These are phyloP conservation scores for Lasiosphaeria hispida DNA, from an alignment of 495 filamentous ascomycete genomes.

Conservation along the genomic window DNA sequence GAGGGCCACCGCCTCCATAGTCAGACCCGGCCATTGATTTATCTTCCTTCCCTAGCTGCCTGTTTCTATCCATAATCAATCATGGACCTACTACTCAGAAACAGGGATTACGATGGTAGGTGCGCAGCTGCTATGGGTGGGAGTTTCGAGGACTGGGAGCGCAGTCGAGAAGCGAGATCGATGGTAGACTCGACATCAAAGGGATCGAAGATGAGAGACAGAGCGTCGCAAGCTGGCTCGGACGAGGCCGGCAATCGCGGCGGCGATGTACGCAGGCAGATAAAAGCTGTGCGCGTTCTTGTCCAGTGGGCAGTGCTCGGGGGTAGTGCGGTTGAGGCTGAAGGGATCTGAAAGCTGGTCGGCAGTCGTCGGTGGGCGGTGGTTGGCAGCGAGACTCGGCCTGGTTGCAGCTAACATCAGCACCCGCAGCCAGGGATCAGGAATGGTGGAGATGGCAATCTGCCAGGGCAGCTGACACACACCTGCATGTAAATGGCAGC, in stretches of 20 bases:
- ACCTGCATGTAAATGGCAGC: background rate
- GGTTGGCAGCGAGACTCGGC: background rate
- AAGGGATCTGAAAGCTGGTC: background rate
- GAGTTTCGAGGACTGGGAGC: background rate
- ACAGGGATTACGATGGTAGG: slow-evolving; percentile 2
- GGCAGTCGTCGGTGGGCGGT: background rate
- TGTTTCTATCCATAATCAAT: slow-evolving; percentile 18
- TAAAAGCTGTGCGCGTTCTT: slow-evolving; percentile 2
- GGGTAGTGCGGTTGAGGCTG: slow-evolving; percentile 4
- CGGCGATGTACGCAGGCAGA: background rate
- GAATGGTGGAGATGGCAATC: too few species aligned
- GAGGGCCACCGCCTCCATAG: slow-evolving; percentile 18
- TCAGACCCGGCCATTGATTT: slow-evolving; percentile 31
- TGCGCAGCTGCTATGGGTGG: slow-evolving; percentile 3
- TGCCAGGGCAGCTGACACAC: too few species aligned
- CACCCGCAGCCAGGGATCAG: background rate
- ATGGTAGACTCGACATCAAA: slow-evolving; percentile 16
- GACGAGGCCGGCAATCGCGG: background rate
- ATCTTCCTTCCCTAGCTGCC: slow-evolving; percentile 21
- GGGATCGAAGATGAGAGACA: background rate
- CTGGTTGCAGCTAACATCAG: background rate
- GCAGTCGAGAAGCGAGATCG: slow-evolving; percentile 1
- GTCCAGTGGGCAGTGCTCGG: background rate
- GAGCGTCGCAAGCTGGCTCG: slow-evolving; percentile 1
- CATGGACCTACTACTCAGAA: slow-evolving; percentile 13